These are phyloP conservation scores for Inonotus obliquus DNA, from an alignment of 1,284 basidiomycete genomes.

Conservation along the genomic window DNA sequence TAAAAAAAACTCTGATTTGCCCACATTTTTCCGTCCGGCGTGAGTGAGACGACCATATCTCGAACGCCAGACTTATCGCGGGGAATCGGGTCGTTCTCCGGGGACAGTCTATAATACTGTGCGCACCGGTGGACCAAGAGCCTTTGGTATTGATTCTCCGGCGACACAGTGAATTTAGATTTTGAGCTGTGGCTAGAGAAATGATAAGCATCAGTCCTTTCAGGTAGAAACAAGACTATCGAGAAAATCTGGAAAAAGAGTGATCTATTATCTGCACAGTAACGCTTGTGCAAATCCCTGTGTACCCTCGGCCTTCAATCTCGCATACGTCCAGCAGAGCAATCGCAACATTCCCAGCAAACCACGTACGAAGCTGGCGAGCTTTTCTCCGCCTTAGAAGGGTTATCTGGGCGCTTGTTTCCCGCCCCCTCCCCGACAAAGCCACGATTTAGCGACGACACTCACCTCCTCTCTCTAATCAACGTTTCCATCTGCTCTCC, in stretches of 20 bases:
- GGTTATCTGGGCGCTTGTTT: not conserved
- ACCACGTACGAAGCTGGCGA: no score
- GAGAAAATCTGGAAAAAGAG: not conserved
- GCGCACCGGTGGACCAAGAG: slow-evolving; percentile 80
- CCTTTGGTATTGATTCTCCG: slow-evolving; percentile 73
- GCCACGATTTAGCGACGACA: slow-evolving; percentile 21
- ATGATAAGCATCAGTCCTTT: not conserved
- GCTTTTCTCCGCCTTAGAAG: not conserved
- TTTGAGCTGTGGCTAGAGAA: slow-evolving; percentile 38
- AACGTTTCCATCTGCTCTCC: slow-evolving; percentile 77
- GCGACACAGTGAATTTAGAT: slow-evolving; percentile 47
- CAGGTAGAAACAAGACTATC: not conserved
- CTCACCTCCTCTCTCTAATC: slow-evolving; percentile 66
- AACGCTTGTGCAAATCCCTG: not conserved
- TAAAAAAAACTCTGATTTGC: slow-evolving; percentile 28
- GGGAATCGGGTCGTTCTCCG: slow-evolving; percentile 59
- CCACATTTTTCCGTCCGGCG: slow-evolving; percentile 68
- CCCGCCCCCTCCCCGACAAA: slow-evolving; percentile 6
- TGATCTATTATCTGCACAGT: not conserved
- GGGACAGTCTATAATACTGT: slow-evolving; percentile 64
- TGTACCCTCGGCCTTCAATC: not conserved
- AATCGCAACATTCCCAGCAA: no score
- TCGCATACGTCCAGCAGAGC: no score
- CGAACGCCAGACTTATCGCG: slow-evolving; percentile 54
- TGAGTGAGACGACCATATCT: slow-evolving; percentile 49